Evolutionary conservation across 2,329 filamentous ascomycete genomes (phyloP), one percentile per base, ranked within the genome.

Genomic region (Hypocrella siamensis): DNA sequence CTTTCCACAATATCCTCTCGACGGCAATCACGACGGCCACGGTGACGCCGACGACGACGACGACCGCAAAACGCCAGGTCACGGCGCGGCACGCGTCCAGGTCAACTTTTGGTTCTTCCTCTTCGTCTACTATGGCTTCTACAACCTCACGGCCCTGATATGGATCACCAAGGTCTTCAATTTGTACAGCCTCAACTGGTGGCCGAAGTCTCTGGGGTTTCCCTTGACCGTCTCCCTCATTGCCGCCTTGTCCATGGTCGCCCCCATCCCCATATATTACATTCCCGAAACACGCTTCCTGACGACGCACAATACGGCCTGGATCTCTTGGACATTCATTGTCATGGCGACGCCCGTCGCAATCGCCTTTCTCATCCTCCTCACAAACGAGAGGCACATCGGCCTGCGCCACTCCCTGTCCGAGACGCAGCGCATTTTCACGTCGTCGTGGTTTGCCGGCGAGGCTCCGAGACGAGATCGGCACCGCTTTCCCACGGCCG

Each of bases 161-260:
- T 79, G 74, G 72, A 77, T 79, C 46, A 79, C 75, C 30, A 79
- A 78, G 45, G 65, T 79, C 5, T 79, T 79, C 49, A 79, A 79
- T 43, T 60, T 79, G 16, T 79, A 79, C 57, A 72, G 67, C 38
- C 57, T 79, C 35, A 79, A 79, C 52, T 79, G 75, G 75, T 79
- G 74, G 74, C 74, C 74, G 6, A 58, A 68, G 34, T 65, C 65
- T 6, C 55, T 79, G 6, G 75, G 75, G 1, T 78, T 79, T 38
- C 70, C 72, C 1, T 42, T 71, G n/a, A 79, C 75, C 12, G 60
- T 78, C 31, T 65, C 66, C 4, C 52, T 72, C 26, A 75, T 79
- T 38, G 71, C 69, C 28, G 52, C 68, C 11, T 41, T 75, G n/a
- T 75, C 72, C 9, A 57, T 77, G 29, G 59, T 63, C 12, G 60